phyloP scores from a whole-genome alignment of 2,329 filamentous ascomycete species.

The Celoporthe dispersa region DNA sequence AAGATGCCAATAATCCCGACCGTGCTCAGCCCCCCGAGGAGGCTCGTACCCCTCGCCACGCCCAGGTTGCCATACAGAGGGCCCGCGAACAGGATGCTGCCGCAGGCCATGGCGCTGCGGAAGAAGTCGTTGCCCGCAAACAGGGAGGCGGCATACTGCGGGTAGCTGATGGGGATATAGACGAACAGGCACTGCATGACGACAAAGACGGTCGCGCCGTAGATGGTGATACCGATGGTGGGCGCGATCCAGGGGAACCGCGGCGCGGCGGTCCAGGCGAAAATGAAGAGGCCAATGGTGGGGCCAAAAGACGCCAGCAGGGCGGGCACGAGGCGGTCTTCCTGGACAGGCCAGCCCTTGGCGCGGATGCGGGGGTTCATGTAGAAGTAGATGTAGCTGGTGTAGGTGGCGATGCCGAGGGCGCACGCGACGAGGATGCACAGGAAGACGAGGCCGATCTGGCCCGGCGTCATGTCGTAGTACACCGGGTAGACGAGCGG shows the following conservation, averaged over 20 bases:
- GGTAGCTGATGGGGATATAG: slow-evolving; percentile 61
- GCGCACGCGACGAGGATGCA: slow-evolving; percentile 62
- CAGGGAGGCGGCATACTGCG: slow-evolving; percentile 60
- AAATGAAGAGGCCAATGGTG: slow-evolving; percentile 64
- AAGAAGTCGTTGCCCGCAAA: slow-evolving; percentile 67
- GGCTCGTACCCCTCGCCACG: slow-evolving; percentile 58
- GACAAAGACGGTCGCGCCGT: slow-evolving; percentile 55
- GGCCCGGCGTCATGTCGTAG: slow-evolving; percentile 63
- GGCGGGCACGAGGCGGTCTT: slow-evolving; percentile 60
- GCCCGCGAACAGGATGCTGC: slow-evolving; percentile 62
- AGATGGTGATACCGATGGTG: slow-evolving; percentile 61
- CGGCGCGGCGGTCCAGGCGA: slow-evolving; percentile 59
- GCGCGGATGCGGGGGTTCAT: slow-evolving; percentile 54
- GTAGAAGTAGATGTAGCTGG: slow-evolving; percentile 56
- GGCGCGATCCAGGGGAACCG: slow-evolving; percentile 59
- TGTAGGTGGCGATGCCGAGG: slow-evolving; percentile 54
- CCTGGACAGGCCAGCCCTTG: slow-evolving; percentile 55
- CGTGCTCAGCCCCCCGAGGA: slow-evolving; percentile 60
- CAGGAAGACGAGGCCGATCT: slow-evolving; percentile 64
- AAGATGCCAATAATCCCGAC: slow-evolving; percentile 64
- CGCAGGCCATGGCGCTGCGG: slow-evolving; percentile 61
- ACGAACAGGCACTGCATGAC: slow-evolving; percentile 65
- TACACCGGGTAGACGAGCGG: slow-evolving; percentile 63
- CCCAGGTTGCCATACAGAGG: slow-evolving; percentile 65
- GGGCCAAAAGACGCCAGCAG: slow-evolving; percentile 57